Conservation (phyloP, 176 grass and related monocot species). For the Sorghum bicolor region Sorghum_bicolor_NCBIv3 NC_012870.2:26999501-27000000, state of each 20-base stretch:
- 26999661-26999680: not conserved
- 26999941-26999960: no score
- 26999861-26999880: not conserved
- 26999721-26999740: not conserved
- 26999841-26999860: not conserved
- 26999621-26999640: not conserved
- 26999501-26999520: not conserved
- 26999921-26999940: no score
- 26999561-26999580: not conserved
- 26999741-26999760: no score
- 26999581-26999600: not conserved
- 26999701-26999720: conserved; percentile 33
- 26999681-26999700: not conserved
- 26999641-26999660: not conserved
- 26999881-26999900: no score
- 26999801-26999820: no score
- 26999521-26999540: not conserved
- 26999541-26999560: not conserved
- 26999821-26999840: not conserved
- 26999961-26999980: no score
- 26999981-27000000: no score
- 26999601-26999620: not conserved
- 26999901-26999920: no score
- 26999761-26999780: no score
- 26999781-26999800: no score